These are phyloP conservation scores for Trichophyton equinum DNA, from an alignment of 2,329 filamentous ascomycete genomes.

Conservation along the genomic window DNA sequence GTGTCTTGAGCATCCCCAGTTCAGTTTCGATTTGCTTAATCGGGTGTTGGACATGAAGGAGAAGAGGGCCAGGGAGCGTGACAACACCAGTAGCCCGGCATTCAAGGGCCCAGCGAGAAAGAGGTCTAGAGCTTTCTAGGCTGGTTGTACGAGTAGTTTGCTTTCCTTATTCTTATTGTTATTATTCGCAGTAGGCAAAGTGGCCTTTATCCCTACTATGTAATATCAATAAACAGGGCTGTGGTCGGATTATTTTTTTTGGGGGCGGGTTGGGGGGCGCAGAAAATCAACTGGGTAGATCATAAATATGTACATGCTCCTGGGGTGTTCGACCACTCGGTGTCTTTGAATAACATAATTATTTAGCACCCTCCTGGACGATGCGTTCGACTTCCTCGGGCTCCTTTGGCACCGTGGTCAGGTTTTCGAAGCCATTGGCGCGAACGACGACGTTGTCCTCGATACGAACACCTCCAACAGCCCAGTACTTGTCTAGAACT, in stretches of 20 bases:
- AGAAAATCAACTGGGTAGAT: background rate
- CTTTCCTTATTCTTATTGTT: background rate
- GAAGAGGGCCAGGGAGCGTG: slow-evolving; percentile 28
- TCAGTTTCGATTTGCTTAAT: slow-evolving; percentile 82
- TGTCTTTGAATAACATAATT: background rate
- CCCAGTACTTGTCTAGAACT: slow-evolving; percentile 68
- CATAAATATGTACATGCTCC: slow-evolving; percentile 1
- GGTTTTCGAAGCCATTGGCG: slow-evolving; percentile 63
- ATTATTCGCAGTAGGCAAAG: too few species aligned
- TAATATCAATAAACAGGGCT: background rate
- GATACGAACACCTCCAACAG: slow-evolving; percentile 82
- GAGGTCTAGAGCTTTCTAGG: slow-evolving; percentile 17
- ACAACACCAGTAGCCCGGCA: slow-evolving; percentile 21
- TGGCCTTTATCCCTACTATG: background rate
- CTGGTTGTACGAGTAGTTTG: background rate
- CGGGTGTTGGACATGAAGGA: slow-evolving; percentile 36
- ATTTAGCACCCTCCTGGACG: slow-evolving; percentile 13
- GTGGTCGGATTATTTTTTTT: background rate
- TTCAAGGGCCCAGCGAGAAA: slow-evolving; percentile 30
- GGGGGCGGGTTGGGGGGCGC: too few species aligned
- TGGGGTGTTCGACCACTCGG: background rate
- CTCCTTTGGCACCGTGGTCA: slow-evolving; percentile 68
- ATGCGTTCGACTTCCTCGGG: slow-evolving; percentile 49
- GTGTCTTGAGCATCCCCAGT: slow-evolving; percentile 81
- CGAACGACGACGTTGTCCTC: slow-evolving; percentile 84